These are phyloP conservation scores for Saccharomycopsis babjevae DNA, from an alignment of 805 yeast species.

Conservation along the genomic window DNA sequence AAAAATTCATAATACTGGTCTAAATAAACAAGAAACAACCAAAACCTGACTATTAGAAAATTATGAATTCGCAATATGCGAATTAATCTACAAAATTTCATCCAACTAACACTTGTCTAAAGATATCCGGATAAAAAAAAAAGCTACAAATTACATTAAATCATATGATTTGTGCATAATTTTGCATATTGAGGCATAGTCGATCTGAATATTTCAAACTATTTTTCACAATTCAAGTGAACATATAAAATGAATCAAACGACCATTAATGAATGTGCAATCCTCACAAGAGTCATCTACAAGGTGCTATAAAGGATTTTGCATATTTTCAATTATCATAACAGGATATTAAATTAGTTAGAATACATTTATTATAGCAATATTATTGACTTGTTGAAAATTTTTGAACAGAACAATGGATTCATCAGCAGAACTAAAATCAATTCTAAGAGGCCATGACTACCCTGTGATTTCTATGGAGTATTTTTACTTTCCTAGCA, in stretches of 20 bases:
- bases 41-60: too few species aligned
- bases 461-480: conserved; percentile 16
- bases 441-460: conserved; percentile 17
- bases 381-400: too few species aligned
- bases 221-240: too few species aligned
- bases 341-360: too few species aligned
- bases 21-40: neutral
- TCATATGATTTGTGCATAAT: neutral
- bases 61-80: neutral
- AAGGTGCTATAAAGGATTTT: too few species aligned
- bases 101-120: conserved; percentile 1
- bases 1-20: neutral
- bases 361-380: too few species aligned
- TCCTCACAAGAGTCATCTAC: too few species aligned
- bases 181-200: neutral
- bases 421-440: neutral
- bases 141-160: too few species aligned
- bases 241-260: too few species aligned
- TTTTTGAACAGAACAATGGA: neutral
- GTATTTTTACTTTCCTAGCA: conserved; percentile 14
- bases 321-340: too few species aligned
- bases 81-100: neutral
- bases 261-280: too few species aligned
- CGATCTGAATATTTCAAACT: too few species aligned
- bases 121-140: neutral